Percentiles rank a stretch among this genome's conserved stretches.
phyloP scores from a whole-genome alignment of 2,329 filamentous ascomycete species.

The Sphaerulina musiva region DNA sequence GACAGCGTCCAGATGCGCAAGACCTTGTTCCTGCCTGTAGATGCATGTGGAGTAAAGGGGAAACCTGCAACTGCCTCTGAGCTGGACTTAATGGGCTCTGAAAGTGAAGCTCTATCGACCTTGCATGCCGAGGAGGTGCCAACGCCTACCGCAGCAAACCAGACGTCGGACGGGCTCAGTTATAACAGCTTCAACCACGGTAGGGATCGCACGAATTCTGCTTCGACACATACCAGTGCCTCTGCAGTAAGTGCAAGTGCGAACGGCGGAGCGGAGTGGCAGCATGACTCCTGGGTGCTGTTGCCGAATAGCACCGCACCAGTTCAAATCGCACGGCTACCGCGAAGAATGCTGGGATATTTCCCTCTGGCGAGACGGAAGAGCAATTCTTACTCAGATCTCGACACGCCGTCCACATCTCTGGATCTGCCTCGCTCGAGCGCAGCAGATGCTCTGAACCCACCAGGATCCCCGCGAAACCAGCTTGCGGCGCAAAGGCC shows the following conservation, averaged over 20 bases:
- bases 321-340: slow-evolving; percentile 79
- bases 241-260: slow-evolving; percentile 36
- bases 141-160: slow-evolving; percentile 30
- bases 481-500: slow-evolving; percentile 36
- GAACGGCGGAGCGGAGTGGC: slow-evolving; percentile 65
- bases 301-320: slow-evolving; percentile 65
- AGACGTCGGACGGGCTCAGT: slow-evolving; percentile 18
- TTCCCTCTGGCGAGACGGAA: slow-evolving; percentile 88
- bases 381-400: slow-evolving; percentile 58
- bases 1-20: slow-evolving; percentile 82
- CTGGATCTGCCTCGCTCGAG: slow-evolving; percentile 52
- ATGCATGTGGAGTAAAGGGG: slow-evolving; percentile 79
- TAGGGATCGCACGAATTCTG: slow-evolving; percentile 35
- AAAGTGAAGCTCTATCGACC: slow-evolving; percentile 28
- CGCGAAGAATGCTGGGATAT: slow-evolving; percentile 74
- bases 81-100: slow-evolving; percentile 29
- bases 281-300: slow-evolving; percentile 81
- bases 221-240: slow-evolving; percentile 32
- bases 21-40: slow-evolving; percentile 76
- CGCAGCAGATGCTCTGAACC: slow-evolving; percentile 27
- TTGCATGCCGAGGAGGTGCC: slow-evolving; percentile 35
- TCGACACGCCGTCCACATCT: slow-evolving; percentile 62
- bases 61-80: slow-evolving; percentile 43
- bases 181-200: slow-evolving; percentile 3
- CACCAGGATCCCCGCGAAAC: slow-evolving; percentile 31